Evolutionary conservation across 371 early-diverging fungal species (phyloP), one percentile per base, ranked within the genome.

Genomic region (Mucor indicus): DNA sequence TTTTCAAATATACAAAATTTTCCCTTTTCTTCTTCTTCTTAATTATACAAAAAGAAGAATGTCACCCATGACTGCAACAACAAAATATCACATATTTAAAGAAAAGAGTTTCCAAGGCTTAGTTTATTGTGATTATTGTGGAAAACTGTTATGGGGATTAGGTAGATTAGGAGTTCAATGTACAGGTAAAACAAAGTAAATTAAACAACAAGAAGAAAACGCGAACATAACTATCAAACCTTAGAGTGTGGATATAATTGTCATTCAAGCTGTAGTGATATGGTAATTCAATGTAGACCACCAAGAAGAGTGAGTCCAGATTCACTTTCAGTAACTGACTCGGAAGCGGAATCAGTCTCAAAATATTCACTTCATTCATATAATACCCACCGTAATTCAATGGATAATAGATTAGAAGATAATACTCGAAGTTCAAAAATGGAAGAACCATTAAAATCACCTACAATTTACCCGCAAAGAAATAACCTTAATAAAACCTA

Each of bases 61-160:
- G 8, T 21, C 11, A 37, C 6, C 3, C 16, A 27, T 44, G 32
- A 41, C 62, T 37, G 44, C 55, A 12, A 32, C 49, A 20, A 35
- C 47, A 19, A 62, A 63, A 41, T 62, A 60, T 32, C 82, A 80
- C 57, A 51, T 63, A 42, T 80, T 77, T 55, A 44, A 52, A 30
- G 63, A 59, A 43, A 74, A 69, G 22, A 72, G 72, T 37, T 83
- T 83, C 46, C 52, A 65, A 42, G 68, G 75, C 22, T 64, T 79
- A 11, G 76, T 77, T 8, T 83, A 79, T 58, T 83, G 83, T 62
- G 80, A 75, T 52, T 71, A 76, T 46, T 83, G 83, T 53, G 57
- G 59, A 6, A 75, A 77, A 40, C 55, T 83, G 15, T 53, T 83
- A 30, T 83, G 83, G 83, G 83, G 83, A 21, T 42, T 72, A 27